Conservation (phyloP, 164 flowering plant species). For the Vitis rotundifolia region DNA sequence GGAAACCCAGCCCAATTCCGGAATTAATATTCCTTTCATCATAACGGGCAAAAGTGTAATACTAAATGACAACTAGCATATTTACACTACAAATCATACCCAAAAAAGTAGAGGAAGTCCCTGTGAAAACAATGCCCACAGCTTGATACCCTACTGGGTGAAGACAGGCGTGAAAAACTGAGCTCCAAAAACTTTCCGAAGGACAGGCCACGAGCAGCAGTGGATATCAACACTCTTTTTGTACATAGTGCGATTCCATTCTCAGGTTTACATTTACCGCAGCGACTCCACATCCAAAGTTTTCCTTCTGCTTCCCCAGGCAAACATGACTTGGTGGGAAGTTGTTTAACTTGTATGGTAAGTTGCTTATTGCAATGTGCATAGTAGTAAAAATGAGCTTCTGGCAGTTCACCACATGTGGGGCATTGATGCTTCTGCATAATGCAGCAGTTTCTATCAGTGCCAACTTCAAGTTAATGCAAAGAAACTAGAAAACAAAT, state of each 20-base stretch:
- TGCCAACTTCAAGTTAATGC: conserved; percentile 5
- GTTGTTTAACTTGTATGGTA: conserved; percentile 58
- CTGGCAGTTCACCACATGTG: conserved; percentile 63
- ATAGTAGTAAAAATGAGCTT: conserved; percentile 75
- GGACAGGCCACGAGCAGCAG: conserved; percentile 67
- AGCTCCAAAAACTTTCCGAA: conserved; percentile 97
- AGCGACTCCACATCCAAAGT: conserved; percentile 98
- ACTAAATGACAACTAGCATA: neutral
- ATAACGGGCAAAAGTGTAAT: neutral
- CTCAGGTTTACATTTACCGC: conserved; percentile 61
- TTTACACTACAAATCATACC: conserved; percentile 42
- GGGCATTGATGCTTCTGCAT: conserved; percentile 63
- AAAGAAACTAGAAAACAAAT: neutral
- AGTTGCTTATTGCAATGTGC: conserved; percentile 76
- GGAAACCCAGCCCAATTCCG: neutral
- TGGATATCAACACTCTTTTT: conserved; percentile 72
- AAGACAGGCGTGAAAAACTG: conserved; percentile 53
- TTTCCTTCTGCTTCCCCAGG: conserved; percentile 85
- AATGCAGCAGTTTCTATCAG: conserved; percentile 22
- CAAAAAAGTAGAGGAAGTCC: conserved; percentile 82
- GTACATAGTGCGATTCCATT: conserved; percentile 50
- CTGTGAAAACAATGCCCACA: conserved; percentile 78
- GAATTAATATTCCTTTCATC: neutral
- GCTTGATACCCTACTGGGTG: conserved; percentile 34
- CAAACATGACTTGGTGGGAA: conserved; percentile 39